These are phyloP conservation scores for Fusarium sp. DNA, from an alignment of 2,329 filamentous ascomycete genomes.

Conservation along the genomic window DNA sequence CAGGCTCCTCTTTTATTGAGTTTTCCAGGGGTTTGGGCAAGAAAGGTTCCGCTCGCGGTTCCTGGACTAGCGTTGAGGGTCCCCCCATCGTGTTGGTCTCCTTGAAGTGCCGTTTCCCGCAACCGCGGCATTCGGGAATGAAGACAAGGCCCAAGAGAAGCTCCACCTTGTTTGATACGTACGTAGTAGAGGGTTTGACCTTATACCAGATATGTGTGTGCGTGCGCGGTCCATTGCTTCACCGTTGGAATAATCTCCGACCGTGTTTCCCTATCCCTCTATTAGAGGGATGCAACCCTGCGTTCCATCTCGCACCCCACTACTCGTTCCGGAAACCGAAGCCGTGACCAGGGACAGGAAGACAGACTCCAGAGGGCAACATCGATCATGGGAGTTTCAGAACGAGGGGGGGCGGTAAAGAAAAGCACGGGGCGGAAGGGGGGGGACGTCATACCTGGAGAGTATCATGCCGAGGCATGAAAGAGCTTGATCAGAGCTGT, in stretches of 20 bases:
- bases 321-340: conserved; percentile 40
- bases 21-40: not conserved
- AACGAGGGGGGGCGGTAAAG: not conserved
- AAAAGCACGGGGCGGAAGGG: not conserved
- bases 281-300: conserved; percentile 26
- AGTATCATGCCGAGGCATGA: conserved; percentile 6
- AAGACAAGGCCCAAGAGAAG: not conserved
- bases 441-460: conserved; percentile 3
- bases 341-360: conserved; percentile 16
- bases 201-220: not conserved
- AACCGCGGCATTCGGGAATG: conserved; percentile 24
- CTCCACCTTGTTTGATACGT: not conserved
- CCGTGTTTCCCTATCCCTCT: conserved; percentile 13
- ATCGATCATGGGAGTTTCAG: conserved; percentile 18
- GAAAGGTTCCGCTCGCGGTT: conserved; percentile 6
- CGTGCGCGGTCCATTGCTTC: not conserved
- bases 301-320: conserved; percentile 39
- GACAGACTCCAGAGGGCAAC: not conserved
- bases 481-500: not conserved
- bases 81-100: not conserved
- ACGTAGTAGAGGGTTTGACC: not conserved
- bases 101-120: conserved; percentile 23
- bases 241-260: conserved; percentile 37
- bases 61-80: conserved; percentile 23
- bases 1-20: not conserved